Conservation (phyloP, 768 basidiomycete genomes). For the Inosperma sp. region DNA sequence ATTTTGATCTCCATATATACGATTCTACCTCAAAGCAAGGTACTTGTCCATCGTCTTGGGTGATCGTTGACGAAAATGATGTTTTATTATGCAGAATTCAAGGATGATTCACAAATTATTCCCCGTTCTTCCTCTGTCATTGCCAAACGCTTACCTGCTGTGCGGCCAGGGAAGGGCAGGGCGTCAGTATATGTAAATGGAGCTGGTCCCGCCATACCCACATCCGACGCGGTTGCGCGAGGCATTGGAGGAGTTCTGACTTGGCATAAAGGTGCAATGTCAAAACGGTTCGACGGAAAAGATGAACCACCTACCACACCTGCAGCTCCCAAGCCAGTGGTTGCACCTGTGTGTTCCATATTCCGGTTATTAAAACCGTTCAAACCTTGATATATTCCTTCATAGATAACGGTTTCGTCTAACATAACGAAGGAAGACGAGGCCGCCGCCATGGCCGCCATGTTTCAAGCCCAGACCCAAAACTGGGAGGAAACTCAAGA, state of each 20-base stretch:
- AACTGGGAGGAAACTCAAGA: constrained; percentile 99
- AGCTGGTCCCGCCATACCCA: constrained; percentile 37
- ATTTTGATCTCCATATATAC: constrained; percentile 90
- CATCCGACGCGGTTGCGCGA: constrained; percentile 45
- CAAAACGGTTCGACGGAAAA: constrained; percentile 85
- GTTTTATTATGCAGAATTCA: constrained; percentile 60
- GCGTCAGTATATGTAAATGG: constrained; percentile 71
- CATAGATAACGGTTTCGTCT: constrained; percentile 34
- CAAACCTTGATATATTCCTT: constrained; percentile 2
- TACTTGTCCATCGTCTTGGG: constrained; percentile 29
- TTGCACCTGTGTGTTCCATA: constrained; percentile 22
- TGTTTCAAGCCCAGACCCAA: constrained; percentile 91
- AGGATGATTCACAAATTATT: constrained; percentile 86
- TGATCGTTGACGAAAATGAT: background rate
- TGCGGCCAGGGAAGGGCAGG: constrained; percentile 77
- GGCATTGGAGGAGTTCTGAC: constrained; percentile 34
- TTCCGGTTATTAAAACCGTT: constrained; percentile 5
- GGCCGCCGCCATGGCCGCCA: constrained; percentile 93
- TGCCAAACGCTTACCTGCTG: constrained; percentile 83
- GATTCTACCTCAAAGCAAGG: constrained; percentile 89
- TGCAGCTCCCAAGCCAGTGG: constrained; percentile 14
- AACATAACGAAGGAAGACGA: constrained; percentile 69
- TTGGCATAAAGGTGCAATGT: constrained; percentile 76
- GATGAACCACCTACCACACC: constrained; percentile 48
- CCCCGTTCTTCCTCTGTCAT: constrained; percentile 93